Evolutionary conservation across 2,329 filamentous ascomycete genomes (phyloP).

Genomic region (Myriosclerotinia scirpicola): DNA sequence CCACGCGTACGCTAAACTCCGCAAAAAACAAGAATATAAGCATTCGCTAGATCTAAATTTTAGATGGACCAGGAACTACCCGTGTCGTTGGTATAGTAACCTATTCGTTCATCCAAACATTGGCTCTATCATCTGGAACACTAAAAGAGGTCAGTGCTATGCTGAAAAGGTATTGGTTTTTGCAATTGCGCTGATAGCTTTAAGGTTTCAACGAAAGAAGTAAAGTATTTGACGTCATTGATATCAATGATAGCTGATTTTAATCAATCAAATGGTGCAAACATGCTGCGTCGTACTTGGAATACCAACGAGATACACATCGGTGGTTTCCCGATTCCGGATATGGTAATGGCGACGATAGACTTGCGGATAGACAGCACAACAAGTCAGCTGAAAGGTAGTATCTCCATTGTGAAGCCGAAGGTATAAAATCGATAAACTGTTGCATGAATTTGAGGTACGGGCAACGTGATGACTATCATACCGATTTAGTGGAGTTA

Average conservation of each 20-base stretch:
- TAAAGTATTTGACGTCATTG: slow-evolving; percentile 19
- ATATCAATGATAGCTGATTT: not conserved
- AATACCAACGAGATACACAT: not conserved
- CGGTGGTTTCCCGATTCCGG: too few species aligned
- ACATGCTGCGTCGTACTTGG: not conserved
- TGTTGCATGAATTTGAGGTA: slow-evolving; percentile 1
- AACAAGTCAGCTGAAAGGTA: slow-evolving; percentile 10
- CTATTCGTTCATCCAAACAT: slow-evolving; percentile 1
- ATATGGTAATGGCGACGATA: not conserved
- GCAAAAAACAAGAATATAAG: slow-evolving; percentile 9
- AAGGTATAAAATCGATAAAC: slow-evolving; percentile 11
- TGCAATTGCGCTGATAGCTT: not conserved
- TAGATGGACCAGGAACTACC: slow-evolving; percentile 11
- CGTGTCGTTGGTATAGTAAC: slow-evolving; percentile 1
- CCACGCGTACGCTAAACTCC: slow-evolving; percentile 15
- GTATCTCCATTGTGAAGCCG: not conserved
- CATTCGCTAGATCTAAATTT: not conserved
- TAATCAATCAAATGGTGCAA: not conserved
- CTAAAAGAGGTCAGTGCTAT: not conserved
- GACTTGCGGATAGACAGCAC: not conserved
- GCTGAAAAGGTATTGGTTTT: slow-evolving; percentile 1
- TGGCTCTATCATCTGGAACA: slow-evolving; percentile 19
- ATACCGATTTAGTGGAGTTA: slow-evolving; percentile 1
- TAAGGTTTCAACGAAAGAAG: not conserved
- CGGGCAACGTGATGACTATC: not conserved